Evolutionary conservation across 1,139 yeast species (phyloP).

Genomic region (Blastobotrys illinoisensis): DNA sequence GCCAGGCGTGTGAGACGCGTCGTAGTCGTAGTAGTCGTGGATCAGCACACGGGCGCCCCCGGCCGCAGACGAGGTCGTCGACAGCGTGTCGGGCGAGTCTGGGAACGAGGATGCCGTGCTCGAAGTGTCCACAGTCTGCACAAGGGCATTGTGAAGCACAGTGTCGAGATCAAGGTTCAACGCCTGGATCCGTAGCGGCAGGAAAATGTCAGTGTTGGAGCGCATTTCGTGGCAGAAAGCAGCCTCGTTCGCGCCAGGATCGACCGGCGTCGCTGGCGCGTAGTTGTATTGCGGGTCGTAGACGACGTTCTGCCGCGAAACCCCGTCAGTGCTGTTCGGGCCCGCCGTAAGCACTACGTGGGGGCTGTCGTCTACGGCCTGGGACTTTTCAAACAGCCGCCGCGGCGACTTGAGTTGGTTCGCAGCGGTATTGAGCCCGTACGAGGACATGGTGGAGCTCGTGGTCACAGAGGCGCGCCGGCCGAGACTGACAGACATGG

Average conservation of each 20-base stretch:
- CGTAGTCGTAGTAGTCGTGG: slow-evolving; percentile 6
- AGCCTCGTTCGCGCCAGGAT: background rate
- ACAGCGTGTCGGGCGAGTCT: slow-evolving; percentile 3
- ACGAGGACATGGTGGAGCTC: slow-evolving; percentile 6
- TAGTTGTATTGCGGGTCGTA: background rate
- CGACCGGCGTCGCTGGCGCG: background rate
- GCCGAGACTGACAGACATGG: background rate
- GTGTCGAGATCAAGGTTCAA: slow-evolving; percentile 16
- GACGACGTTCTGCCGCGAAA: background rate
- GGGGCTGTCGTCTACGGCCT: background rate
- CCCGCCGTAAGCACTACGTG: background rate
- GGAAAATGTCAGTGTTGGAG: slow-evolving; percentile 8
- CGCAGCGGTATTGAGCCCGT: background rate
- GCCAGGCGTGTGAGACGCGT: background rate
- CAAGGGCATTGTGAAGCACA: slow-evolving; percentile 13
- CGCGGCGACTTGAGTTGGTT: slow-evolving; percentile 6
- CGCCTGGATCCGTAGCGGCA: slow-evolving; percentile 16
- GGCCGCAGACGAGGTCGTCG: slow-evolving; percentile 3
- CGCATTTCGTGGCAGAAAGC: background rate
- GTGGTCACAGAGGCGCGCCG: slow-evolving; percentile 7
- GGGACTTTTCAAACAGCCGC: slow-evolving; percentile 8
- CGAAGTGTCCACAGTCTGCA: slow-evolving; percentile 4
- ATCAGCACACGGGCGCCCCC: slow-evolving; percentile 1
- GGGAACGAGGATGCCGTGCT: background rate
- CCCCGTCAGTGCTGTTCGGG: background rate